Evolutionary conservation across 1,139 yeast genomes (phyloP), one percentile per base, ranked within the genome.

Genomic region (Suhomyces bolitotheri): DNA sequence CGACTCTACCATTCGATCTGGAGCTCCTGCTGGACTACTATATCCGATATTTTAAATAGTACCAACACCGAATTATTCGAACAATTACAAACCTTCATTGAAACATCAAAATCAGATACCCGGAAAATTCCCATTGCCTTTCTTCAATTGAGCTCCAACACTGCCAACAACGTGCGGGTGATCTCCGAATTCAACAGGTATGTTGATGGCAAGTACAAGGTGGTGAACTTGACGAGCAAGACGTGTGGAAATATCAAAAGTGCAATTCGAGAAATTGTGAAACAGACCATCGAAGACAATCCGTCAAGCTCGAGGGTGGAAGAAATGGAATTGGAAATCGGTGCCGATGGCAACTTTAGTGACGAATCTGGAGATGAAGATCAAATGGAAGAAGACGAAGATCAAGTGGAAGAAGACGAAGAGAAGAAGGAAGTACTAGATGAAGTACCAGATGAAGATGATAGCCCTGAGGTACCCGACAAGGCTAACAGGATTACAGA

Each of bases 131-230:
- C 62, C 3, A 62, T 74, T 2, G 78, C 73, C 1, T 60, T 76
- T 36, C 53, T 80, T 4, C 70, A 69, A 40, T 61, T 80, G 35
- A 77, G 81, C 11, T 66, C 84, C 11, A 78, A 78, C 48, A 70
- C 73, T 7, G 75, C 83, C n/a, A 76, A 78, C 40, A 79, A 78
- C 47, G 54, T 67, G 10, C 57, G 76, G 20, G 67, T 78, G 14
- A 50, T 77, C 16, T 58, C 61, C 9, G 76, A 76, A 36, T 66
- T 76, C 34, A 54, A 57, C 14, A 45, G 42, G 10, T 60, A 60
- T 36, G 46, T 66, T 8, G 39, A 38, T 4, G 38, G 29, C 7
- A 39, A 41, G 10, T 50, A 60, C 22, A 62, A 60, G 29, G 44
- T 68, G n/a, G 58, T 73, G n/a, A 50, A 53, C 7, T 47, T 76